Evolutionary conservation across 805 yeast species (phyloP), one percentile per base, ranked within the genome.

Genomic region (Naumovozyma dairenensis): DNA sequence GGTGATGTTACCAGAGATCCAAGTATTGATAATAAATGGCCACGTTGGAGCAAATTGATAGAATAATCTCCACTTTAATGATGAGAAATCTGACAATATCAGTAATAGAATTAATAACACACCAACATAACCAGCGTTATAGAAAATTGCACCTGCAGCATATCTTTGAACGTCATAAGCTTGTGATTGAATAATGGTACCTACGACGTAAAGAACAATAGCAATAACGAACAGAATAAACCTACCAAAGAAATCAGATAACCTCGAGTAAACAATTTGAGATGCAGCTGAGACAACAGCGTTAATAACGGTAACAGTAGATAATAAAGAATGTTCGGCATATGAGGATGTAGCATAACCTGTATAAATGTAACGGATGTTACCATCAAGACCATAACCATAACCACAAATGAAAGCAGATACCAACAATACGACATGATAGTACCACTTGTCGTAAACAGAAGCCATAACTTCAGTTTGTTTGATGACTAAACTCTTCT

Each of bases 21-120:
- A 82, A 12, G 89, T 77, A 57, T 78, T 81, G 57, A 82, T 75
- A 46, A 81, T 72, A 46, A 69, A 77, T 2, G 89, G 89, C 47
- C 74, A 63, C 4, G 84, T 73, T 16, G 87, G 84, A 24, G 76
- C 60, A 43, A 77, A 74, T 22, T 80, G 72, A 44, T 66, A 70
- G 29, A 72, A 63, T 45, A 80, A 65, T 63, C 92, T 73, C 80
- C 85, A 77, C 52, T 72, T 77, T 48, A 80, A 63, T 40, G 69
- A 65, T 6, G 87, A 77, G 48, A 73, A 65, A 55, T 81, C 93
- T 2, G 83, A 76, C 38, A 74, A 53, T 28, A 80, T 62, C 25
- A 80, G 59, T 44, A 74, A 67, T 22, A 78, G 52, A 31, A 76
- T 55, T 34, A 80, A 60, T 25, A 73, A 61, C 16, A 74, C 65